These are phyloP conservation scores for Crassisporium funariophilum DNA, from an alignment of 768 basidiomycete species.

Conservation along the genomic window DNA sequence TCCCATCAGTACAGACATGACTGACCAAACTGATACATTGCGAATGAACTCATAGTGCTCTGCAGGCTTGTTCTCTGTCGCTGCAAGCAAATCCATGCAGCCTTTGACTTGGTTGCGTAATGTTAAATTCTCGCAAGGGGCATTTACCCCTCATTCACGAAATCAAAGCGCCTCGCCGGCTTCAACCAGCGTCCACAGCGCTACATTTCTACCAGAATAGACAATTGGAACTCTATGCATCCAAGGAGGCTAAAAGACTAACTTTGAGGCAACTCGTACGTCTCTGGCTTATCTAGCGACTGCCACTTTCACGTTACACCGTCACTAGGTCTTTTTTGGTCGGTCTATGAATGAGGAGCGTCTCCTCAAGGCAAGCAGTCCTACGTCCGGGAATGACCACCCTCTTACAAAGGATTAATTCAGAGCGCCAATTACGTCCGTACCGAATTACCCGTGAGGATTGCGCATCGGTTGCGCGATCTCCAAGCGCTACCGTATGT, in stretches of 20 bases:
- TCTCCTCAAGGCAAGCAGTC: constrained; percentile 62
- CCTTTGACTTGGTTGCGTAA: constrained; percentile 12
- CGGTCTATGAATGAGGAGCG: constrained; percentile 79
- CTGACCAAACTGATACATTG: background rate
- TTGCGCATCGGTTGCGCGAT: constrained; percentile 86
- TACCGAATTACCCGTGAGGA: constrained; percentile 84
- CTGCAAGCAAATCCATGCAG: constrained; percentile 13
- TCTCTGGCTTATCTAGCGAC: background rate
- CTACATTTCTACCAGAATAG: constrained; percentile 81
- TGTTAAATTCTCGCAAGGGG: constrained; percentile 21
- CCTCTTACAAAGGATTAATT: background rate
- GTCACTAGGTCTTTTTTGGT: constrained; percentile 79
- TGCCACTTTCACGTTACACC: background rate
- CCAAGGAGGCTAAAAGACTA: constrained; percentile 68
- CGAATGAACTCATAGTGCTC: too few species aligned
- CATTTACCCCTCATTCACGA: constrained; percentile 8
- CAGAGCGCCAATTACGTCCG: constrained; percentile 92
- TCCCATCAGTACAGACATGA: background rate
- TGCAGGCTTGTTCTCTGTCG: too few species aligned
- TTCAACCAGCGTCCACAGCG: constrained; percentile 32
- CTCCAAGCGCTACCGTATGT: constrained; percentile 85
- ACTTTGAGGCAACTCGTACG: constrained; percentile 78
- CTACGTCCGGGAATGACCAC: background rate
- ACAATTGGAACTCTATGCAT: constrained; percentile 80
- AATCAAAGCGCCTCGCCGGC: constrained; percentile 1